Evolutionary conservation across 306 rosid genomes (phyloP), one percentile per base, ranked within the genome.

Genomic region (Corylus avellana): DNA sequence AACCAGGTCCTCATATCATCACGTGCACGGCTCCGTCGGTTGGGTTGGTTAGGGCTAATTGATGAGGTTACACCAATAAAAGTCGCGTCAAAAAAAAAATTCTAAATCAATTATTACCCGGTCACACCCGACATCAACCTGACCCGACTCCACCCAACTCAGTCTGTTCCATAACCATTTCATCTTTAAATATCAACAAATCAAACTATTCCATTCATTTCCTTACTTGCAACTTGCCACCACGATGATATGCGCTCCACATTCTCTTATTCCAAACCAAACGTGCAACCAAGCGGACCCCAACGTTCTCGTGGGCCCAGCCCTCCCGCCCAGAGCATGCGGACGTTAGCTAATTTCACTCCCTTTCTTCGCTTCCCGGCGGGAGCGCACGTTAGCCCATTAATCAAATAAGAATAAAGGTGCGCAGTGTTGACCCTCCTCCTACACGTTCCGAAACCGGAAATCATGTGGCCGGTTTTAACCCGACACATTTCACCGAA

Each of bases 391-490:
- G 81, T 76, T 88, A 80, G 78, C 13, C 47, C 51, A 29, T 11
- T 71, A 9, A 75, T 37, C 32, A 64, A 63, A 1, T 14, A 69
- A 66, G 9, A 46, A 9, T 11, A 61, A 2, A 0, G 8, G 61
- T 55, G 81, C 51, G 72, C 44, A 78, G 37, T 69, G 75, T 55
- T 74, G 78, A 13, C 32, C 70, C 58, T 37, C 17, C 4, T 10
- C 18, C 51, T 67, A n/a, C 51, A 42, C 17, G 3, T 67, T 47
- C 22, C 74, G 22, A n/a, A 14, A 73, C 72, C 39, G 58, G 78
- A 53, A 81, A 77, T 72, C 73, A 59, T 68, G 84, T 50, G 86
- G 83, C 88, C 73, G 84, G 82, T 80, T 75, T 57, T 68, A 70
- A 72, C 78, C 86, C 79, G 81, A 73, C 82, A 77, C 67, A 1